Percentiles rank a stretch among this genome's conserved stretches.
Evolutionary conservation across 1,284 basidiomycete species (phyloP).

Genomic region (Leccinum pachyderme): DNA sequence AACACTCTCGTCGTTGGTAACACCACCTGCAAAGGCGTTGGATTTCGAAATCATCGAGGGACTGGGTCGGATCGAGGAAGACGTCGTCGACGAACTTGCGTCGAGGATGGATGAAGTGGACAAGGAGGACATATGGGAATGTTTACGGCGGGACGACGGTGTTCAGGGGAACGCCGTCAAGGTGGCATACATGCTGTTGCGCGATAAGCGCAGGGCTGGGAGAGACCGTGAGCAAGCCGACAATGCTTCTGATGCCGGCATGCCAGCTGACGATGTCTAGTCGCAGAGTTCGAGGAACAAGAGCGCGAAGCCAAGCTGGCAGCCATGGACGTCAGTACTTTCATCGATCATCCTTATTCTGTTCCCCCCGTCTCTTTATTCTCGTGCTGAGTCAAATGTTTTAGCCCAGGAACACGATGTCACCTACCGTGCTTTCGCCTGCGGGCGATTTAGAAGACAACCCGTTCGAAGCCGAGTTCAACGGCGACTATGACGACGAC

Average conservation of each 20-base stretch:
- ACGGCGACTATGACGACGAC: constrained; percentile 52
- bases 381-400: background rate
- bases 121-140: constrained; percentile 84
- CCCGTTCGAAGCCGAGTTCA: constrained; percentile 74
- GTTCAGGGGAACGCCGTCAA: constrained; percentile 91
- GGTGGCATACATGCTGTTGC: constrained; percentile 91
- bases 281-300: constrained; percentile 73
- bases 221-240: constrained; percentile 60
- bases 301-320: constrained; percentile 79
- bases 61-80: constrained; percentile 86
- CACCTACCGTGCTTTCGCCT: constrained; percentile 55
- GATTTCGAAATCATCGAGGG: constrained; percentile 79
- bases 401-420: constrained; percentile 68
- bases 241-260: background rate
- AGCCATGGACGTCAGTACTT: constrained; percentile 66
- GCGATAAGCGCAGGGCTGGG: constrained; percentile 87
- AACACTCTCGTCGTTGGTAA: constrained; percentile 66
- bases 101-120: constrained; percentile 74
- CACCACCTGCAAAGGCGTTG: constrained; percentile 52
- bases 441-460: constrained; percentile 63
- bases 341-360: background rate
- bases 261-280: constrained; percentile 38
- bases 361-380: background rate
- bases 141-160: constrained; percentile 77
- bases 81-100: constrained; percentile 83